A percentile compares a stretch with the other conserved stretches of the same genome.
These are phyloP conservation scores for Penicillium psychrofluorescens DNA, from an alignment of 495 filamentous ascomycete genomes.

Conservation along the genomic window DNA sequence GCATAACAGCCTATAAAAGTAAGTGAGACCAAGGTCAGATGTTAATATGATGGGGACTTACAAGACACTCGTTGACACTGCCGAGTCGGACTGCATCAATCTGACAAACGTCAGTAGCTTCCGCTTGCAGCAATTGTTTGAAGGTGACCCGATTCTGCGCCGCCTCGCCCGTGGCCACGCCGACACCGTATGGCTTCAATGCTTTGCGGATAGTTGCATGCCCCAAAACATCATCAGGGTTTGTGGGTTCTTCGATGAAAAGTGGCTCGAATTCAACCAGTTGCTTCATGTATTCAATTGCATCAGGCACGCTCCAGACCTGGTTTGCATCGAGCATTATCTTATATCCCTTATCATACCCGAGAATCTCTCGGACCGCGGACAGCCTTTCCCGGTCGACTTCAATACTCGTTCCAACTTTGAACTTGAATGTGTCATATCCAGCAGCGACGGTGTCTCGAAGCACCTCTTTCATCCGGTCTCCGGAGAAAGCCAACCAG, in stretches of 20 bases:
- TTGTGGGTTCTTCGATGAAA: constrained; percentile 83
- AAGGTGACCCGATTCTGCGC: constrained; percentile 76
- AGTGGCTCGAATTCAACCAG: constrained; percentile 68
- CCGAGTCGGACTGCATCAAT: constrained; percentile 74
- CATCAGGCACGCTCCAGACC: constrained; percentile 73
- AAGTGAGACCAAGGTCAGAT: too few relatives aligned
- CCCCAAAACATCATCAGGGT: constrained; percentile 69
- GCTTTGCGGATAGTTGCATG: constrained; percentile 67
- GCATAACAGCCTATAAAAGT: constrained; percentile 45
- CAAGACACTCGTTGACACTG: constrained; percentile 69
- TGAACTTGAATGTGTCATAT: constrained; percentile 72
- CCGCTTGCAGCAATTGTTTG: constrained; percentile 63
- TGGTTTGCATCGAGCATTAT: constrained; percentile 84
- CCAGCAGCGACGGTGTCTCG: constrained; percentile 55
- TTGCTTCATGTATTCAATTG: constrained; percentile 66
- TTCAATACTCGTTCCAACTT: constrained; percentile 60
- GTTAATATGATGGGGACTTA: too few relatives aligned
- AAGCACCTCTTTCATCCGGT: constrained; percentile 62
- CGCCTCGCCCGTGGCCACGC: constrained; percentile 78
- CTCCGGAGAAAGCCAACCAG: constrained; percentile 70
- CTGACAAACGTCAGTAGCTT: constrained; percentile 69
- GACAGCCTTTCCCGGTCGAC: constrained; percentile 51
- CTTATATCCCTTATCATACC: constrained; percentile 51
- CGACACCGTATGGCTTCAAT: constrained; percentile 52
- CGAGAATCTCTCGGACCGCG: constrained; percentile 65